Evolutionary conservation across 441 rosid genomes (phyloP).

Genomic region (Melastoma candidum): DNA sequence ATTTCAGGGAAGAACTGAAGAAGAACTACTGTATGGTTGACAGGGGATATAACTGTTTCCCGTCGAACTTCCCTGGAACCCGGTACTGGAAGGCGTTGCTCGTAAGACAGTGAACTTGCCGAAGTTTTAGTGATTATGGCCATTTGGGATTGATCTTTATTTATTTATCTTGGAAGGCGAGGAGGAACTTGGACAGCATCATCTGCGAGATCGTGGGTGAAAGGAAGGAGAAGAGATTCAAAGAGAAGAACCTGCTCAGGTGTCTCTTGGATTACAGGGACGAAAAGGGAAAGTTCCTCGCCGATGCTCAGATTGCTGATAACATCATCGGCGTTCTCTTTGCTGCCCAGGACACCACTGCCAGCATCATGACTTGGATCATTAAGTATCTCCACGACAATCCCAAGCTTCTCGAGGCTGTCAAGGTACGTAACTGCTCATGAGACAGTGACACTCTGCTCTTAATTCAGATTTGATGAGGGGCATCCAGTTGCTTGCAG

Average conservation of each 20-base stretch:
- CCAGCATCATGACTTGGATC: constrained; percentile 82
- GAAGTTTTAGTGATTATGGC: no score
- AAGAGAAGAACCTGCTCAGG: constrained; percentile 47
- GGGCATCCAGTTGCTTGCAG: no score
- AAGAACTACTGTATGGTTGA: constrained; percentile 57
- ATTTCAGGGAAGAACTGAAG: constrained; percentile 40
- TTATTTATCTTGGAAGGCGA: constrained; percentile 38
- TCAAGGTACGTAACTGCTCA: constrained; percentile 39
- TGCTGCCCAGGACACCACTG: constrained; percentile 97
- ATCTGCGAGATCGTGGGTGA: constrained; percentile 55
- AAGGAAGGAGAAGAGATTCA: constrained; percentile 50
- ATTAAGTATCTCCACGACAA: constrained; percentile 71
- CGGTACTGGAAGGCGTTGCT: constrained; percentile 58
- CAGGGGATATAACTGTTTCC: constrained; percentile 85
- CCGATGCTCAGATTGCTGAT: constrained; percentile 47
- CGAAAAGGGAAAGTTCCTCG: constrained; percentile 28
- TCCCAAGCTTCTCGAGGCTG: constrained; percentile 52
- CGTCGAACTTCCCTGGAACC: constrained; percentile 65
- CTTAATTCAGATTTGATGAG: neutral
- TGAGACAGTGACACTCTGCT: neutral
- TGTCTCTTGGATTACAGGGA: constrained; percentile 36
- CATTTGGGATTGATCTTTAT: no score
- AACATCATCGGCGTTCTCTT: constrained; percentile 91
- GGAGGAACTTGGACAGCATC: constrained; percentile 38
- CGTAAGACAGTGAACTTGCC: constrained; percentile 26